Percentiles rank a stretch among this genome's conserved stretches.
phyloP scores from a whole-genome alignment of 2,329 filamentous ascomycete genomes.

The Lojkania enalia region DNA sequence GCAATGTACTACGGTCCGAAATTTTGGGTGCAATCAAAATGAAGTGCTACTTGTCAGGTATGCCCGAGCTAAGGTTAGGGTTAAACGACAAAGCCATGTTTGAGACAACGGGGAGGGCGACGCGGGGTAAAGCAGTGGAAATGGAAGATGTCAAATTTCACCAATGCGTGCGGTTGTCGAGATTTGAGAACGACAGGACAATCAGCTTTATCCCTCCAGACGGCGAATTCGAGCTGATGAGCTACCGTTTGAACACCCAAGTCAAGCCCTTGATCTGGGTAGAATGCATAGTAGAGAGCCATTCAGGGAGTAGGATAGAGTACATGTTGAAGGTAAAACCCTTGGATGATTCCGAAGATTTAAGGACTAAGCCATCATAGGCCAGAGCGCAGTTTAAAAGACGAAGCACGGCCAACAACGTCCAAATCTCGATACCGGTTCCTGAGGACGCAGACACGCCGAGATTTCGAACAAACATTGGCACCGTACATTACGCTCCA shows the following conservation, averaged over 20 bases:
- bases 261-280: conserved; percentile 99
- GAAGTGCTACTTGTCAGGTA: conserved; percentile 98
- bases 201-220: conserved; percentile 99
- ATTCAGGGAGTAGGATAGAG: conserved; percentile 93
- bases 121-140: conserved; percentile 93
- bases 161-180: conserved; percentile 91
- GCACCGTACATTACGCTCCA: conserved; percentile 94
- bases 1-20: conserved; percentile 93
- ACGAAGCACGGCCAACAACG: conserved; percentile 95
- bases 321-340: conserved; percentile 87
- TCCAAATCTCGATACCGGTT: conserved; percentile 95
- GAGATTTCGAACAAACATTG: conserved; percentile 95
- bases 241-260: conserved; percentile 96
- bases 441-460: conserved; percentile 96
- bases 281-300: conserved; percentile 94
- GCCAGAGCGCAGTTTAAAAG: conserved; percentile 98
- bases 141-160: conserved; percentile 99
- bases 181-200: conserved; percentile 97
- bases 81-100: conserved; percentile 99
- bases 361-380: conserved; percentile 35
- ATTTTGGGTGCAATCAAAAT: conserved; percentile 98
- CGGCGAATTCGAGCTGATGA: conserved; percentile 99
- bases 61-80: conserved; percentile 92
- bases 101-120: conserved; percentile 92
- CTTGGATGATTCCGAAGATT: neutral